Evolutionary conservation across 345 rosid genomes (phyloP).

Genomic region (Hibiscus trionum): DNA sequence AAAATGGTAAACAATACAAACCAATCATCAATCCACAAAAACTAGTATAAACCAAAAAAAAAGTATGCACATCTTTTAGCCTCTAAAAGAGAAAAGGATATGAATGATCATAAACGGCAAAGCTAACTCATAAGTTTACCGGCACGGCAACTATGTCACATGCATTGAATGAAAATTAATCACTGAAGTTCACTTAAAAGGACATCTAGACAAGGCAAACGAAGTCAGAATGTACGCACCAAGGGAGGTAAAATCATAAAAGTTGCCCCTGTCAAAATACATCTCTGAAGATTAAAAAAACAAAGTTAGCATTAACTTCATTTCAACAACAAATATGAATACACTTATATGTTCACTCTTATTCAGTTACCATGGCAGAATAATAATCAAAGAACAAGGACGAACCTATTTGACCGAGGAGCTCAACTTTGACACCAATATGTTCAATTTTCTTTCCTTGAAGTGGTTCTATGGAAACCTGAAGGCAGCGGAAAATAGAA

Average conservation of each 20-base stretch:
- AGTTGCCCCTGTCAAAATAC: constrained; percentile 91
- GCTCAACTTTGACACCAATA: constrained; percentile 90
- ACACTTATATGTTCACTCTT: background rate
- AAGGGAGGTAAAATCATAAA: constrained; percentile 91
- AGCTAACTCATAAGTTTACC: background rate
- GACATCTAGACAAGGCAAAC: background rate
- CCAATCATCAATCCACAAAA: background rate
- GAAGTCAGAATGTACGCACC: constrained; percentile 43
- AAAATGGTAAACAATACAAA: constrained; percentile 8
- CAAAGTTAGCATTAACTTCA: constrained; percentile 6
- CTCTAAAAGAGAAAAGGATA: background rate
- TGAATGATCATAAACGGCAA: background rate
- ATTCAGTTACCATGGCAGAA: background rate
- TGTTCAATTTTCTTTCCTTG: constrained; percentile 95
- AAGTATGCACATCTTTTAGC: background rate
- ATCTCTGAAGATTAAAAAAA: constrained; percentile 54
- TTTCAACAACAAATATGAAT: background rate
- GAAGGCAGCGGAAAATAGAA: constrained; percentile 10
- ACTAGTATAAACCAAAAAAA: background rate
- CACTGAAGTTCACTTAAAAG: background rate
- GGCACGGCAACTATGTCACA: background rate
- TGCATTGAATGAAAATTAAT: background rate
- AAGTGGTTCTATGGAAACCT: constrained; percentile 80
- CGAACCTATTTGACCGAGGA: constrained; percentile 94
- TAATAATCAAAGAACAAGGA: constrained; percentile 2